A percentile compares a stretch with the other conserved stretches of the same genome.
Evolutionary conservation across 139 green algal species (phyloP).

Genomic region (Limnomonas spitsbergensis): DNA sequence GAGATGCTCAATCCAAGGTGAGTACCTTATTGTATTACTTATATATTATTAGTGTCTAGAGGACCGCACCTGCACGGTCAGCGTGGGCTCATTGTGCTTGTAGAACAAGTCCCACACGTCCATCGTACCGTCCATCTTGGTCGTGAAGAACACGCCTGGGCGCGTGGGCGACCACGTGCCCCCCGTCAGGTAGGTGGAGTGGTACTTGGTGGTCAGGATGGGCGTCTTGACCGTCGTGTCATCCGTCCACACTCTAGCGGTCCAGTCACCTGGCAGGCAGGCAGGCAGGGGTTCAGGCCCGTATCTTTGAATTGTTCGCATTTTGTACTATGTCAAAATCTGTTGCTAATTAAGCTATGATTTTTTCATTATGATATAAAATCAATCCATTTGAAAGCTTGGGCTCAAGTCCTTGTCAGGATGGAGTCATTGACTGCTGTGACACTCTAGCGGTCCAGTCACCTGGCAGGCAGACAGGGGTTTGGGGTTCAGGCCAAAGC

Average conservation of each 20-base stretch:
- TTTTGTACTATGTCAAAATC: too few relatives aligned
- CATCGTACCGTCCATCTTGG: conserved; percentile 74
- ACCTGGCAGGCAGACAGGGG: not conserved
- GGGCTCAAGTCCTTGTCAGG: too few relatives aligned
- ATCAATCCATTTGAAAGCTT: too few relatives aligned
- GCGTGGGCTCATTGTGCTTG: conserved; percentile 84
- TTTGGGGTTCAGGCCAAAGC: too few relatives aligned
- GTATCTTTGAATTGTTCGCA: too few relatives aligned
- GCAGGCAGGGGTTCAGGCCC: too few relatives aligned
- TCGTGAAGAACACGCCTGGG: conserved; percentile 84
- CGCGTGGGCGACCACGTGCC: conserved; percentile 75
- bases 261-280: conserved; percentile 71
- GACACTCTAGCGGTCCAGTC: conserved; percentile 89
- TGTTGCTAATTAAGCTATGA: too few relatives aligned
- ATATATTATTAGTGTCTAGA: too few relatives aligned
- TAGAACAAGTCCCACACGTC: conserved; percentile 90
- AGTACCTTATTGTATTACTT: too few relatives aligned
- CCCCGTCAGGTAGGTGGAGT: conserved; percentile 70
- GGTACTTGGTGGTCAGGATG: conserved; percentile 84
- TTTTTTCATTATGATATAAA: too few relatives aligned
- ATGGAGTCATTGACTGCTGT: conserved; percentile 73
- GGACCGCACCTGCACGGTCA: conserved; percentile 34
- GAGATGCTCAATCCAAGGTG: too few relatives aligned
- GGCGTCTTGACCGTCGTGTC: conserved; percentile 75
- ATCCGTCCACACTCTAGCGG: conserved; percentile 85